Evolutionary conservation across 2,329 filamentous ascomycete species (phyloP).

Genomic region (Lachnellula willkommii): DNA sequence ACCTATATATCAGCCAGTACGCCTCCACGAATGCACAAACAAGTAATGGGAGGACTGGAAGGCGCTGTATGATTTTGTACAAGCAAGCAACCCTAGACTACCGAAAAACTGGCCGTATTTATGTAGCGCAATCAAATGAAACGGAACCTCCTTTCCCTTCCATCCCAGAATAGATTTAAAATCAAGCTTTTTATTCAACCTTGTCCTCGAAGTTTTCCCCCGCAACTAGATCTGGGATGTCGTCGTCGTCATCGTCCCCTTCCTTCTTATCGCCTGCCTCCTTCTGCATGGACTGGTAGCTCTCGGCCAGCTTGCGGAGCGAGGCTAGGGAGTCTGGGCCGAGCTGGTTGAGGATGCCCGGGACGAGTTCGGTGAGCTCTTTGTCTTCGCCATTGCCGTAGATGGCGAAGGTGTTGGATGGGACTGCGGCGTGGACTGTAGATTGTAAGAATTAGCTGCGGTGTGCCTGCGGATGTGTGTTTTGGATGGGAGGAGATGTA

Average conservation of each 20-base stretch:
- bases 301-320: conserved; percentile 96
- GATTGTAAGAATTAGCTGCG: conserved; percentile 2
- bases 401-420: conserved; percentile 98
- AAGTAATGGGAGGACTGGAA: conserved; percentile 12
- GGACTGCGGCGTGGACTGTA: conserved; percentile 90
- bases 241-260: conserved; percentile 71
- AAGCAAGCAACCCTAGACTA: conserved; percentile 30
- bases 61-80: conserved; percentile 31
- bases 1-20: neutral
- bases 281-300: conserved; percentile 99
- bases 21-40: neutral
- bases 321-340: conserved; percentile 96
- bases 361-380: conserved; percentile 98
- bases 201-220: conserved; percentile 99
- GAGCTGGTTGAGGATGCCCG: conserved; percentile 98
- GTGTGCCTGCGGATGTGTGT: neutral
- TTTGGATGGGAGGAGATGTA: conserved; percentile 35
- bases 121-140: conserved; percentile 22
- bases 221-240: conserved; percentile 94
- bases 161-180: neutral
- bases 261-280: conserved; percentile 73
- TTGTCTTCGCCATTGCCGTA: conserved; percentile 99
- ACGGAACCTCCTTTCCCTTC: conserved; percentile 11
- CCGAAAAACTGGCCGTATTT: conserved; percentile 22
- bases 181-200: conserved; percentile 38